Conservation (phyloP, 2,329 filamentous ascomycete species). For the Annulohypoxylon truncatum region DNA sequence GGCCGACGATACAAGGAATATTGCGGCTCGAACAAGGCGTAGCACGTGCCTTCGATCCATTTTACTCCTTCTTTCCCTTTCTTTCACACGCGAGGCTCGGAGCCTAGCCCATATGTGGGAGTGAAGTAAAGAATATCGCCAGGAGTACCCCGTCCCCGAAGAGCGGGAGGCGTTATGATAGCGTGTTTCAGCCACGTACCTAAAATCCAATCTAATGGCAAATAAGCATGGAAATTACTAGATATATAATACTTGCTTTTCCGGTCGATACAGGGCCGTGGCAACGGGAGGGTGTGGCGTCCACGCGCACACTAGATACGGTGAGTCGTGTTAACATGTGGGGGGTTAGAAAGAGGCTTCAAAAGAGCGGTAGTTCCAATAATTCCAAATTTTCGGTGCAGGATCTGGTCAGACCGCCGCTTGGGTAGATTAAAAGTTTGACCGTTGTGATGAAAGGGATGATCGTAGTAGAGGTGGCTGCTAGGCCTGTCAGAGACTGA, state of each 20-base stretch:
- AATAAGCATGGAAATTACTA: background rate
- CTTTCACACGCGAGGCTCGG: background rate
- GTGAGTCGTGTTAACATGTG: slow-evolving; percentile 15
- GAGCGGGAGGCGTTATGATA: slow-evolving; percentile 30
- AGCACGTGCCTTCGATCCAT: slow-evolving; percentile 14
- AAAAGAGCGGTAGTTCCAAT: background rate
- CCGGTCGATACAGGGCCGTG: background rate
- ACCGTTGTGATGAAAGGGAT: slow-evolving; percentile 15
- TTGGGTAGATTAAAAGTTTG: background rate
- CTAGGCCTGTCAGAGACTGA: background rate
- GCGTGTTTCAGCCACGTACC: slow-evolving; percentile 29
- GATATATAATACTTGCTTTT: slow-evolving; percentile 22
- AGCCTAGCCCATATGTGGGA: slow-evolving; percentile 24
- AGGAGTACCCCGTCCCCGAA: slow-evolving; percentile 5
- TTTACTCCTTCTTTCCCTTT: slow-evolving; percentile 1
- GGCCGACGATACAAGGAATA: background rate
- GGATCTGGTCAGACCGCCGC: background rate
- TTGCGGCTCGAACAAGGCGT: slow-evolving; percentile 27
- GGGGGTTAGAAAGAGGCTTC: slow-evolving; percentile 1
- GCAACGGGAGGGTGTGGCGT: slow-evolving; percentile 18
- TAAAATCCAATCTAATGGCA: slow-evolving; percentile 9
- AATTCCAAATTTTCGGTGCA: background rate
- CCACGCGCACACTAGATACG: slow-evolving; percentile 14
- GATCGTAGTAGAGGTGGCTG: slow-evolving; percentile 15
- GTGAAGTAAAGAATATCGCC: slow-evolving; percentile 21